Evolutionary conservation across 2,329 filamentous ascomycete species (phyloP), one percentile per base, ranked within the genome.

Genomic region (Aspergillus quadricinctus): DNA sequence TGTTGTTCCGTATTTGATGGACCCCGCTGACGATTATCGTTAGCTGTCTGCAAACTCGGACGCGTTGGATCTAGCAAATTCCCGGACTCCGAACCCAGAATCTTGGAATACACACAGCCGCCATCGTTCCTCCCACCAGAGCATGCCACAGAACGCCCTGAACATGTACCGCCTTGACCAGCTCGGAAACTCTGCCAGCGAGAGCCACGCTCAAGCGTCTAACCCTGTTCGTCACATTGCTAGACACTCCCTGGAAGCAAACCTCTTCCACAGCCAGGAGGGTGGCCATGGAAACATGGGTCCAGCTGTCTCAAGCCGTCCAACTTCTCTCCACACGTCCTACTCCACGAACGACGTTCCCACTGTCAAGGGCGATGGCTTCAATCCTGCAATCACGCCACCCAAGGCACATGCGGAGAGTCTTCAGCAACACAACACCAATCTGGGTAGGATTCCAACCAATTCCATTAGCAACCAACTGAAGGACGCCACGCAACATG

Each of bases 311-410:
- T 62, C 68, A 27, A 82, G 62, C 62, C 74, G 77, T 23, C 76
- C 76, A 19, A 66, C 64, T 4, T 71, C 74, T 9, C 57, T 96
- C 56, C 89, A 92, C 74, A 87, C 89, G 48, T 97, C 93, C 0
- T 97, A 90, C 77, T 97, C 94, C 9, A 86, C 90, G 53, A 94
- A 89, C 72, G 92, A 97, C 68, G 81, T 97, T 21, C 89, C 92
- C 4, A 95, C 92, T 7, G 80, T 92, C 68, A 96, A 94, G 82
- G 88, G 81, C 63, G 79, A 83, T 53, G 81, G 83, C 54, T 73
- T 79, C 50, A 76, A 81, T 49, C 68, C 67, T 23, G 66, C 70
- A 3, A 69, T 73, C 29, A 77, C 74, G 11, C 66, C 77, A 10
- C 75, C 77, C 52, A 89, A 89, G 69, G 85, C 79, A 4, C 81